Base-by-base conservation (phyloP, 305 asterid species). In the Coffea humblotiana region DNA sequence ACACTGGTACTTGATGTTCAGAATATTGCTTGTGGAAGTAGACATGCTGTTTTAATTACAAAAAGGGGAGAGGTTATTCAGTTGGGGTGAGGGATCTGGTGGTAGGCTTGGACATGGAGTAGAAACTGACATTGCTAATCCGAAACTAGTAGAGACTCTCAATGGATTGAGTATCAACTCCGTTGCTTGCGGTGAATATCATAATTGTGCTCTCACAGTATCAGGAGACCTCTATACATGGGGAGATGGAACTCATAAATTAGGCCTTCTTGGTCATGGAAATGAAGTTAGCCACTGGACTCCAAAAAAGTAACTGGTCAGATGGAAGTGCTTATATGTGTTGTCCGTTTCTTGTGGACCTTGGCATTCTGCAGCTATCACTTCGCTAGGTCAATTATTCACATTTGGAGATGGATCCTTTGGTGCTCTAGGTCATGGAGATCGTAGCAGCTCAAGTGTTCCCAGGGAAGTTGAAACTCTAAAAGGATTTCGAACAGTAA, bases 401-500 rank as follows among this genome's bases (percentile, higher is more conserved):
- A 91, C 97, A 2, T 92, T 91, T 84, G 97, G 96, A 72, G 97
- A 92, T 74, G 97, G 97, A 78, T 85, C 94, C 79, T 92, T 92
- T 74, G 97, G 97, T 77, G 97, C 96, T 43, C 85, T 92, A 54
- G 97, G 97, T 72, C 97, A 92, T 80, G 91, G 94, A 72, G 90
- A 89, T 84, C 84, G 82, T 73, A 80, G 83, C 79, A 89, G 91
- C 80, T 78, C 84, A 79, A 82, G 78, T 75, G 67, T 83, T 80
- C 97, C 97, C 18, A 88, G 86, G 82, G 94, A 90, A 85, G 89
- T 92, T 70, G 91, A 84, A 85, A 75, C 84, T 73, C 86, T 92
- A 68, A 89, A 89, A 78, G 94, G 96, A 83, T 82, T 80, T 65
- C 77, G 81, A 68, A 79, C 90, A 65, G 60, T 88, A 43, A 83